Percentiles rank a stretch among this genome's conserved stretches.
Evolutionary conservation across 257 asterid genomes (phyloP).

Genomic region (Solanum piurae): DNA sequence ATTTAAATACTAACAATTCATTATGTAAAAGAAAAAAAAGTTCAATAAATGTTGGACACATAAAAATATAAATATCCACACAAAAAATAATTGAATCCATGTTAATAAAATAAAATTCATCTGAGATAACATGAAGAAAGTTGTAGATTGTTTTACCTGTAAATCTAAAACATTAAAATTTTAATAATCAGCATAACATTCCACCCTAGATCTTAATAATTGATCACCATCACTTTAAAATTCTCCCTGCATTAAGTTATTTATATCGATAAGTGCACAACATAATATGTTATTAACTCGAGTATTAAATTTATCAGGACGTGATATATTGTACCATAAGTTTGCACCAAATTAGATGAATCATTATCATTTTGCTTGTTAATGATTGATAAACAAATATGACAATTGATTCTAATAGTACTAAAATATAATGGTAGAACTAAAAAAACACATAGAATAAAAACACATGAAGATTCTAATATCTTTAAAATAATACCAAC

Average conservation of each 20-base stretch:
- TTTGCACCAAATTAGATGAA: too few relatives aligned
- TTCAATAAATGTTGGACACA: too few relatives aligned
- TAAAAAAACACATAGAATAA: neutral
- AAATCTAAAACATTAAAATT: too few relatives aligned
- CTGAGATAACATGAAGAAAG: neutral
- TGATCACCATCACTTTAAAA: too few relatives aligned
- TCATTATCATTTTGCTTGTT: constrained; percentile 2
- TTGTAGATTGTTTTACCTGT: neutral
- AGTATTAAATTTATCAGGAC: too few relatives aligned
- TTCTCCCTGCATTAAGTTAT: neutral
- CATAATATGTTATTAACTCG: too few relatives aligned
- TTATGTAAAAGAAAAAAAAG: too few relatives aligned
- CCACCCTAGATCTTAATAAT: neutral
- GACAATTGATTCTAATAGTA: neutral
- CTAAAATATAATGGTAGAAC: neutral
- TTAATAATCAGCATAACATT: neutral
- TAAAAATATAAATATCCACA: neutral
- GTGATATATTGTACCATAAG: too few relatives aligned
- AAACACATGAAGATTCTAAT: neutral
- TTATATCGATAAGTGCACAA: too few relatives aligned
- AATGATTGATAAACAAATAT: neutral
- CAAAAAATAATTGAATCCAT: neutral
- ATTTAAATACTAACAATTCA: too few relatives aligned
- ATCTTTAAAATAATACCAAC: neutral
- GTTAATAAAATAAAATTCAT: neutral